Percentiles rank a stretch among this genome's conserved stretches.
Conservation (phyloP, 768 basidiomycete genomes). For the Austroboletus eburneus region DNA sequence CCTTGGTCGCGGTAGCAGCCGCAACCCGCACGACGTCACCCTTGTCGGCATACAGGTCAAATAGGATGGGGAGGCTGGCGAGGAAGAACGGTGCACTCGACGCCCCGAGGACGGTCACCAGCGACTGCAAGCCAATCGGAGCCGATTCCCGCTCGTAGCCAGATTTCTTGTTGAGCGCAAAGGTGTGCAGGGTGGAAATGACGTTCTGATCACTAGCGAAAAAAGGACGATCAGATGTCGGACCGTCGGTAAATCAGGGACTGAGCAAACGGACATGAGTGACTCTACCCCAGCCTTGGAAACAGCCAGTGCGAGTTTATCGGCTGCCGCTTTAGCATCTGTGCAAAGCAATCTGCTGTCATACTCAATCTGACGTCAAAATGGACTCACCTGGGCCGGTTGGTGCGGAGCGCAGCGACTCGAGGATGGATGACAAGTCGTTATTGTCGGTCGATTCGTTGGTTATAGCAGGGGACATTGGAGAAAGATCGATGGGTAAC, state of each 20-base stretch:
- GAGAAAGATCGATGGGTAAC: conserved; percentile 10
- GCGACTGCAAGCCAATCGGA: conserved; percentile 73
- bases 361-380: neutral
- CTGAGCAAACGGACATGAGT: conserved; percentile 47
- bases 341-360: conserved; percentile 8
- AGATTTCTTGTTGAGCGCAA: conserved; percentile 80
- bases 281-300: conserved; percentile 58
- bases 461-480: conserved; percentile 56
- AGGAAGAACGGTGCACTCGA: conserved; percentile 71
- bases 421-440: conserved; percentile 40
- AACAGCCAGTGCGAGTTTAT: conserved; percentile 72
- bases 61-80: conserved; percentile 69
- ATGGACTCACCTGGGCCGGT: conserved; percentile 52
- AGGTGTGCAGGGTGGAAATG: conserved; percentile 59
- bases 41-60: conserved; percentile 89
- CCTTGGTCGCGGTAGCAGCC: conserved; percentile 75
- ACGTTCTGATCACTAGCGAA: conserved; percentile 53
- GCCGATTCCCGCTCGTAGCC: conserved; percentile 87
- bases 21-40: conserved; percentile 86
- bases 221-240: conserved; percentile 15
- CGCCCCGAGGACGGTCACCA: conserved; percentile 66
- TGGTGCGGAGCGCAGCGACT: conserved; percentile 52
- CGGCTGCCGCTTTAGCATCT: conserved; percentile 85
- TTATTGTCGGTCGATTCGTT: conserved; percentile 37
- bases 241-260: conserved; percentile 1